A percentile compares a stretch with the other conserved stretches of the same genome.
phyloP scores from a whole-genome alignment of 495 filamentous ascomycete genomes.

The Hypomontagnella submonticulosa region DNA sequence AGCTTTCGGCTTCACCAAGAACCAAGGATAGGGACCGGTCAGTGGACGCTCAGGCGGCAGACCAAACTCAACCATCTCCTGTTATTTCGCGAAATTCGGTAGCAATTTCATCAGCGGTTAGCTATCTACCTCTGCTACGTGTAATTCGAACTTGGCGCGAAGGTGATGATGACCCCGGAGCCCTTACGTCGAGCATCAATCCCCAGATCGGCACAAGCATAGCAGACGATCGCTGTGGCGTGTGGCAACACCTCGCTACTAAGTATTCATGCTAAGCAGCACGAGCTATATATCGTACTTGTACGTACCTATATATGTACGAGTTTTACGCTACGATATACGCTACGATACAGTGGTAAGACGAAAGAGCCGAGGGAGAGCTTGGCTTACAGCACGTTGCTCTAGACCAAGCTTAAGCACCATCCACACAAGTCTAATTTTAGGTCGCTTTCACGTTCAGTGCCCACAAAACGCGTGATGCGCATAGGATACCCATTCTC shows the following conservation, averaged over 20 bases:
- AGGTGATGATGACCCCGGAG: conserved; percentile 9
- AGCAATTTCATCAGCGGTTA: conserved; percentile 27
- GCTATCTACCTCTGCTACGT: neutral
- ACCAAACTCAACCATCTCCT: conserved; percentile 36
- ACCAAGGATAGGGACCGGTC: conserved; percentile 40
- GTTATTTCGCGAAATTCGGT: conserved; percentile 18
- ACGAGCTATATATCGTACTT: conserved; percentile 7
- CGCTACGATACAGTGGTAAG: conserved; percentile 31
- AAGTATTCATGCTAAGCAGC: conserved; percentile 30
- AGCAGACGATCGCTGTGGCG: conserved; percentile 42
- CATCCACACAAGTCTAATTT: conserved; percentile 32
- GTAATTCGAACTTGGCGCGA: conserved; percentile 18
- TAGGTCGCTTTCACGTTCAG: conserved; percentile 31
- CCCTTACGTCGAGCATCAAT: conserved; percentile 32
- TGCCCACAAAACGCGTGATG: conserved; percentile 28
- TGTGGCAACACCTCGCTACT: conserved; percentile 32
- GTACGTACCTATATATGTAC: neutral
- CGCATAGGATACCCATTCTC: neutral
- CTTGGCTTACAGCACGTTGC: no score
- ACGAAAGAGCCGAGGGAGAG: neutral
- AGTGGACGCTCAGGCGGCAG: conserved; percentile 36
- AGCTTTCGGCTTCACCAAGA: conserved; percentile 41
- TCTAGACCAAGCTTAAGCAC: neutral
- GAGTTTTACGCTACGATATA: conserved; percentile 9
- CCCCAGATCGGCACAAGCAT: conserved; percentile 45